Conservation (phyloP, 2,329 filamentous ascomycete species). For the Incumbomyces lentus region DNA sequence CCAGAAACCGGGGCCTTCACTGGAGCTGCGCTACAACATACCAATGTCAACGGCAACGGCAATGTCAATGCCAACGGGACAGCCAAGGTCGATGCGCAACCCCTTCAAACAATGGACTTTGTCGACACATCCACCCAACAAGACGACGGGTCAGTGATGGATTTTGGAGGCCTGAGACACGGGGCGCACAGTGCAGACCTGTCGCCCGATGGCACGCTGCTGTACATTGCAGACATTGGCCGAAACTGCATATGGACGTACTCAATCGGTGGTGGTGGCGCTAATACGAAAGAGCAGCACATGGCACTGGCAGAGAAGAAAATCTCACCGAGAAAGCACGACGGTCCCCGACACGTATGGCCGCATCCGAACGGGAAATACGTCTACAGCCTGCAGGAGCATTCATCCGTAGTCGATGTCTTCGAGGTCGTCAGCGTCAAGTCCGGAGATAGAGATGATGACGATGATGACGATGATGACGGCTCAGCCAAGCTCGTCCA, state of each 20-base stretch:
- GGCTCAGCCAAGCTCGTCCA: slow-evolving; percentile 10
- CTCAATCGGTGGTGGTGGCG: slow-evolving; percentile 7
- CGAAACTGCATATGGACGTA: slow-evolving; percentile 22
- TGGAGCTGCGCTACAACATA: neutral
- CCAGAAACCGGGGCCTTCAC: slow-evolving; percentile 13
- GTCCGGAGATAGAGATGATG: too few relatives aligned
- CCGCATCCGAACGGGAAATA: slow-evolving; percentile 18
- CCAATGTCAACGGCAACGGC: neutral
- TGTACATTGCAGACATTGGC: slow-evolving; percentile 24
- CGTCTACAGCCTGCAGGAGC: slow-evolving; percentile 21
- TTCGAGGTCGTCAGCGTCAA: slow-evolving; percentile 11
- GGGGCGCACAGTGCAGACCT: slow-evolving; percentile 22
- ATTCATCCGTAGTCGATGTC: slow-evolving; percentile 21
- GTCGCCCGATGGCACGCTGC: slow-evolving; percentile 16
- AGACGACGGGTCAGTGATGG: slow-evolving; percentile 19
- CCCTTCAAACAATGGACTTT: slow-evolving; percentile 18
- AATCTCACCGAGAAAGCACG: slow-evolving; percentile 15
- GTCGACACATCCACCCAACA: slow-evolving; percentile 13
- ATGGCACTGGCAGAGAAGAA: slow-evolving; percentile 17
- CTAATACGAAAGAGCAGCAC: too few relatives aligned
- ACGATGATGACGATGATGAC: too few relatives aligned
- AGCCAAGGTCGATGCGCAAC: neutral
- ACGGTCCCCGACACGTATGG: slow-evolving; percentile 20
- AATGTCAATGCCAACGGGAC: too few relatives aligned
- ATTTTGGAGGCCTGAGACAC: slow-evolving; percentile 22